These are phyloP conservation scores for Porogramme epimiltina DNA, from an alignment of 1,284 basidiomycete species.

Conservation along the genomic window DNA sequence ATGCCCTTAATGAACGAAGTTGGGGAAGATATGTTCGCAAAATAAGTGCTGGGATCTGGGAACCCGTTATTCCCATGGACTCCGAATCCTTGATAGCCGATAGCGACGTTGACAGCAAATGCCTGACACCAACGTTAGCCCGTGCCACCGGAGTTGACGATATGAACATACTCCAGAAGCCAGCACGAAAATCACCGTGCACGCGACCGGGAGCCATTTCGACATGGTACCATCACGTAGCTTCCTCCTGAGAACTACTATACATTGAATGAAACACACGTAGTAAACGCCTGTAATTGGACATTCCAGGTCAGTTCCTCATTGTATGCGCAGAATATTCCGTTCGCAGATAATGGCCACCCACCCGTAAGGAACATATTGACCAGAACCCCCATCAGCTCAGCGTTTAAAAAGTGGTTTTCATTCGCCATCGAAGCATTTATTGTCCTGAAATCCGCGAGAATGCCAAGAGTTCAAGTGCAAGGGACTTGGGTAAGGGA, in stretches of 20 bases:
- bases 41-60: not conserved
- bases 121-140: not conserved
- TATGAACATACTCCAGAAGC: not conserved
- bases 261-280: conserved; percentile 5
- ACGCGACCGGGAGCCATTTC: conserved; percentile 2
- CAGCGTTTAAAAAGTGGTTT: too few species aligned
- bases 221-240: conserved; percentile 4
- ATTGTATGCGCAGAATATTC: not conserved
- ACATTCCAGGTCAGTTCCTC: not conserved
- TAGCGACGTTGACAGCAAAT: conserved; percentile 2
- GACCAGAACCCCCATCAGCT: too few species aligned
- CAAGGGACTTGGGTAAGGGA: too few species aligned
- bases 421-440: too few species aligned
- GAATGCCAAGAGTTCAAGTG: too few species aligned
- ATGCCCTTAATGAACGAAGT: conserved; percentile 6
- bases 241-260: conserved; percentile 4
- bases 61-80: not conserved
- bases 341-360: not conserved
- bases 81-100: conserved; percentile 5
- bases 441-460: too few species aligned
- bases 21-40: conserved; percentile 2
- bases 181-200: conserved; percentile 3
- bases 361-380: not conserved
- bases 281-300: conserved; percentile 6
- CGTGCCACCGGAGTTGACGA: not conserved